Evolutionary conservation across 1,284 basidiomycete species (phyloP), one percentile per base, ranked within the genome.

Genomic region (Microbotryomycetes sp.): DNA sequence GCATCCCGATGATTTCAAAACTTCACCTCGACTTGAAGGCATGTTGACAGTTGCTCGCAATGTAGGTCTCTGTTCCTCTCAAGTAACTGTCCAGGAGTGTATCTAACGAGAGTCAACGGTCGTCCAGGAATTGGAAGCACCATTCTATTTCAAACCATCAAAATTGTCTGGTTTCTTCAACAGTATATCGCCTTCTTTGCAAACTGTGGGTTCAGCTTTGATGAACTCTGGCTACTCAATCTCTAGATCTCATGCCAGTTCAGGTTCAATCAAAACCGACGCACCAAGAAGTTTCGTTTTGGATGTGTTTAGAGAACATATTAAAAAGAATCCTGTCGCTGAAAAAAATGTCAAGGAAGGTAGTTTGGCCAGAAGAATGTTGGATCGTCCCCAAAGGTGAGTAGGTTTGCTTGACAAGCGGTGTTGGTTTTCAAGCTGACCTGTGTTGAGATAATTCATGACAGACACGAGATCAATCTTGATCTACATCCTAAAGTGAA

Each of bases 71-170:
- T 58, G 5, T 23, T 45, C 22, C 15, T 3, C 26, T 47, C 48
- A 28, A 16, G 28, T 29, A 28, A 7, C 30, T 16, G 42, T n/a
- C 45, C 16, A 32, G 22, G 25, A 19, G 25, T 23, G 28, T 25
- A 26, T 57, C 49, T 12, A 42, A 36, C 26, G 25, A 52, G 49
- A 60, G 50, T 42, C 63, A 15, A 63, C n/a, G n/a, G n/a, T n/a
- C 58, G 6, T 32, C 4, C 65, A 94, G 90, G 91, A 94, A 79
- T 77, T 94, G 12, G 77, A 83, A 15, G 78, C 79, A 4, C 86
- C 87, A 0, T 97, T 97, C 77, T 98, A 92, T 78, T 97, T 97
- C 74, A 92, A 91, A 0, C 89, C 92, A 0, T 82, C 85, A 30
- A 87, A 84, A 72, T 77, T 97, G 3, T 82, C 89, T 0, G 86